Percentiles rank a stretch among this genome's conserved stretches.
Evolutionary conservation across 495 filamentous ascomycete genomes (phyloP).

Genomic region (Lasiosphaeria miniovina): DNA sequence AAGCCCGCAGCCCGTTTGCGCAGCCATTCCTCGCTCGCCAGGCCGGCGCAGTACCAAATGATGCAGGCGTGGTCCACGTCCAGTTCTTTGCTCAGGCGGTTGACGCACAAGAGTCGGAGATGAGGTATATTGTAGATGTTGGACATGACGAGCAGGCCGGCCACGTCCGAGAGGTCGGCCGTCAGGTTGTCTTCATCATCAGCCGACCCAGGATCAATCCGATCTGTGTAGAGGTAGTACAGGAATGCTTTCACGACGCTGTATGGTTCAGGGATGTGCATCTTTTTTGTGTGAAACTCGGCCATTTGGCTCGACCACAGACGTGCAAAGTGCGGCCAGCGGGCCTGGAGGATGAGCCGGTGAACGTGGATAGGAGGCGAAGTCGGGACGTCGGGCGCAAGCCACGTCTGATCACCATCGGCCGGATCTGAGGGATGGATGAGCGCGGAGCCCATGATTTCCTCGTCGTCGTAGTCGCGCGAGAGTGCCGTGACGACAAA

Average conservation of each 20-base stretch:
- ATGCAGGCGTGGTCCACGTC: slow-evolving; percentile 93
- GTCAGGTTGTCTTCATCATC: slow-evolving; percentile 51
- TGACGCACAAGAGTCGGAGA: slow-evolving; percentile 83
- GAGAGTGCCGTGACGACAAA: slow-evolving; percentile 83
- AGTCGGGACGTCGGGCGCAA: slow-evolving; percentile 59
- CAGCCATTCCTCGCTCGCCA: slow-evolving; percentile 90
- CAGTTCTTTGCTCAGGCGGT: slow-evolving; percentile 80
- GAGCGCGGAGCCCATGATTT: slow-evolving; percentile 50
- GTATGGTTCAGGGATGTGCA: slow-evolving; percentile 97
- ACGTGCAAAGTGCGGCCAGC: slow-evolving; percentile 94
- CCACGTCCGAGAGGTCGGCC: slow-evolving; percentile 74
- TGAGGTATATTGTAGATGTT: slow-evolving; percentile 96
- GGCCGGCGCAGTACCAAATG: slow-evolving; percentile 89
- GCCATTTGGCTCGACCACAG: slow-evolving; percentile 91
- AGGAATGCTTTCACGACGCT: slow-evolving; percentile 90
- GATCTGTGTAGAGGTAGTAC: slow-evolving; percentile 95
- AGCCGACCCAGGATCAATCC: slow-evolving; percentile 58
- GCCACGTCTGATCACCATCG: slow-evolving; percentile 54
- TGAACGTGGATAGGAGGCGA: slow-evolving; percentile 92
- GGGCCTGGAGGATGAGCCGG: slow-evolving; percentile 83
- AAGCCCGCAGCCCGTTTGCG: slow-evolving; percentile 81
- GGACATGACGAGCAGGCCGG: slow-evolving; percentile 94
- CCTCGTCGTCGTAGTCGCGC: slow-evolving; percentile 57
- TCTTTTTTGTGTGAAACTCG: slow-evolving; percentile 91
- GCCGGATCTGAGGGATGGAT: slow-evolving; percentile 34